phyloP scores from a whole-genome alignment of 352 stramenopile genomes.

The Phytophthora pistaciae region DNA sequence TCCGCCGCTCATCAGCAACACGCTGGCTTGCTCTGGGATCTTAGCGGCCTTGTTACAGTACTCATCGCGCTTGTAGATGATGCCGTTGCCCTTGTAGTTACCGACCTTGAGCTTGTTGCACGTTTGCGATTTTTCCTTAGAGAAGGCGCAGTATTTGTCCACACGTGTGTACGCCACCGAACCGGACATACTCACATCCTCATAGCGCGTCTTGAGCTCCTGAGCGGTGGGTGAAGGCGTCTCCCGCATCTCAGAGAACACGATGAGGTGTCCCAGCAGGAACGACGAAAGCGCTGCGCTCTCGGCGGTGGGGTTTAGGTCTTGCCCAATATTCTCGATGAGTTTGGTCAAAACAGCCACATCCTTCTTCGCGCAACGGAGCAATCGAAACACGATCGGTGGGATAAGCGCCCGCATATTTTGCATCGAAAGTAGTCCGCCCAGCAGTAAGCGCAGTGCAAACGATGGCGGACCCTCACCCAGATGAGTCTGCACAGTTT shows the following conservation, averaged over 20 bases:
- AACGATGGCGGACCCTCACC: conserved; percentile 22
- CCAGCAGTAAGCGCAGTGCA: conserved; percentile 25
- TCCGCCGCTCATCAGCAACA: conserved; percentile 46
- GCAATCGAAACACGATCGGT: conserved; percentile 35
- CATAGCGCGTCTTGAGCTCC: conserved; percentile 16
- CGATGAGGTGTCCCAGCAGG: conserved; percentile 44
- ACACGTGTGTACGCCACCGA: too few relatives aligned
- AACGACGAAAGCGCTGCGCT: background rate
- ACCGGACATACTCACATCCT: too few relatives aligned
- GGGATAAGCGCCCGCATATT: conserved; percentile 38
- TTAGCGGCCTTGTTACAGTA: conserved; percentile 53
- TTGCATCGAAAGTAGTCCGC: conserved; percentile 30
- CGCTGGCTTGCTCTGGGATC: conserved; percentile 39
- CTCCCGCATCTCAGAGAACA: conserved; percentile 50
- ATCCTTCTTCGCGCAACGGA: conserved; percentile 37
- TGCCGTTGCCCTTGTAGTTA: conserved; percentile 16
- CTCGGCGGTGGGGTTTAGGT: too few relatives aligned
- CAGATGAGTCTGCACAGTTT: background rate
- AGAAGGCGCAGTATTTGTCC: conserved; percentile 53
- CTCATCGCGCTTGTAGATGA: conserved; percentile 50
- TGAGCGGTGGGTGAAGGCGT: conserved; percentile 16
- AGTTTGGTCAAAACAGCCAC: conserved; percentile 16
- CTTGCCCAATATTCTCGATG: background rate
- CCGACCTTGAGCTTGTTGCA: conserved; percentile 22
- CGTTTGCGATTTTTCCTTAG: conserved; percentile 37